Evolutionary conservation across 75 land plant species (phyloP), one percentile per base, ranked within the genome.

Genomic region (Sequoiadendron giganteum): DNA sequence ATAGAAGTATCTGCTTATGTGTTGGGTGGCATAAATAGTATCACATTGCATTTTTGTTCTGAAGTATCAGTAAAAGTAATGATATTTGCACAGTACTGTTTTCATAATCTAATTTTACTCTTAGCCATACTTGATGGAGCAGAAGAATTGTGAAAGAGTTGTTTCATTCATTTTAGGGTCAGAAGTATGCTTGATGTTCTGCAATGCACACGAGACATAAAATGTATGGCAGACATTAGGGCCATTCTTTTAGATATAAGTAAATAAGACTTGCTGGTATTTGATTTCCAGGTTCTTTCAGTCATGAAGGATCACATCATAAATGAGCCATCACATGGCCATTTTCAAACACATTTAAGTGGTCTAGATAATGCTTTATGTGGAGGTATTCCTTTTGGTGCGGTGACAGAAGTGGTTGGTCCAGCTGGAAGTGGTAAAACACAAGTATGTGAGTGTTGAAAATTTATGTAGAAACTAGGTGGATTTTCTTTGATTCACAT

Each of bases 371-470:
- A 88, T 14, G 95, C 96, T 25, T 91, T 97, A 73, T 91, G 92
- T 85, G 99, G 99, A 61, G 99, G 99, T 84, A 91, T 97, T 30
- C 99, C 99, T 30, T 95, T 94, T 90, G 99, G 97, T 87, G 94
- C 91, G 21, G 42, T 97, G 47, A 97, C 96, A 65, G 99, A 97
- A 82, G 49, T 97, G 87, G 99, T 96, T 86, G 99, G 96, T 85
- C 96, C 97, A 42, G 90, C 97, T 5, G 97, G 99, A 55, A 95
- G 95, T 61, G 99, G 99, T 48, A 96, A 97, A 91, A 97, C 96
- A 13, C 99, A 97, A 49, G 99, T 97, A 89, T 72, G 89, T 56
- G 25, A 85, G 15, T 85, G 65, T 34, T 81, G 45, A 82, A n/a
- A 47, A 45, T 82, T 47, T 32, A 47, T 43, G 49, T 47, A 28